Base-by-base conservation (phyloP, 1,284 basidiomycete genomes). In the Austroboletus niveus region DNA sequence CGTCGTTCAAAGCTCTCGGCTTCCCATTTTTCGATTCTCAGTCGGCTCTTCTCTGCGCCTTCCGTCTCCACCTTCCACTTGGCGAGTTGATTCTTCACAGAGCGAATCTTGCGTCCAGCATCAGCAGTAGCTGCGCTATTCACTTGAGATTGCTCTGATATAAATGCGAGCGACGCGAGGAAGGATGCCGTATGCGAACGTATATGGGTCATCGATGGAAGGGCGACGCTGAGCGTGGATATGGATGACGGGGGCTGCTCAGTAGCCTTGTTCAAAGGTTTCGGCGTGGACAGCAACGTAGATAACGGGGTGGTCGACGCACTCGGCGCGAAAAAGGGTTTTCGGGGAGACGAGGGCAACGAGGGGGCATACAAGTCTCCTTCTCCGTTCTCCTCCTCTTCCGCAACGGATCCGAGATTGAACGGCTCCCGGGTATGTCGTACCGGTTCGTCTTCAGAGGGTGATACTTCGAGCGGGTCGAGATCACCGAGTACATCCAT, bases 121-220 rank as follows among this genome's bases (percentile, higher is more conserved):
- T 92, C 89, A 3, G 89, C 82, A 10, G 88, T 89, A 4, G 85
- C 86, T 0, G 86, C 89, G 17, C 86, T 82, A 60, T 90, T 89
- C 45, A 91, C 87, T 65, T 92, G 89, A 9, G 88, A 87, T 54
- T 92, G 89, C 62, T 92, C 89, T n/a, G 88, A 90, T 57, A 92
- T 82, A 34, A 81, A 80, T 4, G 82, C 78, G 36, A 92, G 77
- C 8, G 88, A 87, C n/a, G 82, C 72, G 39, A 85, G 81, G 42
- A 91, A 79, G 5, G 86, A 84, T 15, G 82, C 71, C 1, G 88
- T 91, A 62, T 83, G 80, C 24, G 82, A 78, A 36, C 89, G 85
- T 51, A 91, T 72, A 59, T 89, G 79, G 1, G 82, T 75, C 45
- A 92, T 73, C 8, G 85, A 52, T 60, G 63, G 58, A 52, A 66